Evolutionary conservation across 192 early-diverging fungal genomes (phyloP).

Genomic region (Funneliformis geosporum): DNA sequence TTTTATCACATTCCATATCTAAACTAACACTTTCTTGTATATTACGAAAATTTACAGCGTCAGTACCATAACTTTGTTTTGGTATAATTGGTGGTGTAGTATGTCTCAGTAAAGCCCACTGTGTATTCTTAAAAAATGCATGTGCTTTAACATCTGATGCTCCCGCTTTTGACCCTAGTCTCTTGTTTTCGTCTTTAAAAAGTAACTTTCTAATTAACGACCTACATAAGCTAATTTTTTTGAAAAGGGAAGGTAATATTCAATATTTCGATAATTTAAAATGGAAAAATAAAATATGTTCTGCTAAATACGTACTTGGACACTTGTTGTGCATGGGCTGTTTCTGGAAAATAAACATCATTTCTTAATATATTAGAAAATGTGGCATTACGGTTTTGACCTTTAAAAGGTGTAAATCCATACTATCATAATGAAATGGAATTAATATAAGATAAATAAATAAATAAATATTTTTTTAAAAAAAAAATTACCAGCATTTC

Average conservation of each 20-base stretch:
- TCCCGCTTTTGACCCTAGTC: conserved; percentile 86
- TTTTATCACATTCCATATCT: conserved; percentile 64
- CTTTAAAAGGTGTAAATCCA: conserved; percentile 97
- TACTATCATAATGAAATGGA: conserved; percentile 47
- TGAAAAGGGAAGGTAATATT: background rate
- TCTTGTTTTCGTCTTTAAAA: conserved; percentile 84
- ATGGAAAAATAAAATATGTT: background rate
- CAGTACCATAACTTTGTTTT: conserved; percentile 54
- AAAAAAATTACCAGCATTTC: conserved; percentile 84
- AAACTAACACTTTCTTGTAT: conserved; percentile 66
- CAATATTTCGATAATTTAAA: conserved; percentile 5
- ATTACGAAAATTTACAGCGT: conserved; percentile 69
- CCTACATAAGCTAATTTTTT: conserved; percentile 54
- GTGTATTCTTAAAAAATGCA: conserved; percentile 84
- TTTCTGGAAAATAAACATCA: conserved; percentile 74
- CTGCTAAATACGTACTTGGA: conserved; percentile 9
- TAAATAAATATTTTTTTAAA: background rate
- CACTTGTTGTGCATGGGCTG: conserved; percentile 30
- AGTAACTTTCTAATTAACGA: conserved; percentile 80
- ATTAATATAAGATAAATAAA: background rate
- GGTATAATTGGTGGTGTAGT: conserved; percentile 85
- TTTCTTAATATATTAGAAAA: conserved; percentile 86
- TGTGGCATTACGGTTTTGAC: conserved; percentile 80
- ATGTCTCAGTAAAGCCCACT: conserved; percentile 92
- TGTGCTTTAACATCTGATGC: conserved; percentile 94